Evolutionary conservation across 2,329 filamentous ascomycete genomes (phyloP), one percentile per base, ranked within the genome.

Genomic region (Cladosporium sp.): DNA sequence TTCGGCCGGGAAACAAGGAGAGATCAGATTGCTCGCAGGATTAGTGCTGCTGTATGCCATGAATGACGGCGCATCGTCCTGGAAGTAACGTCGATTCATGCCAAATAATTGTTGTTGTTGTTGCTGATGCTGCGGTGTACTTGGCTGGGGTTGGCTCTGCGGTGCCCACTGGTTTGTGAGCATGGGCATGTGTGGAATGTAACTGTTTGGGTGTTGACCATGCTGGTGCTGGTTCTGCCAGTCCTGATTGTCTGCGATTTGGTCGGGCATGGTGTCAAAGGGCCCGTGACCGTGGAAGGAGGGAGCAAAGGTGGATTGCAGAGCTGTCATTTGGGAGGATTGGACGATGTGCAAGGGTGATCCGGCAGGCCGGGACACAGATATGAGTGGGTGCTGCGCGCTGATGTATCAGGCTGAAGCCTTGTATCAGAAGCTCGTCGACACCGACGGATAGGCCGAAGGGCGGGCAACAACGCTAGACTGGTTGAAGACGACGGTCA

Each of bases 31-130:
- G 40, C 60, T 61, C 13, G 62, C 49, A 50, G 58, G 56, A 50
- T 50, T 58, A 39, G 57, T 53, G 51, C 62, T 64, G 17, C 64
- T 47, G 15, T 61, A 61, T 12, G 64, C 52, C 52, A 64, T 62
- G 24, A 64, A 58, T 15, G 53, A 39, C 36, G 58, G 45, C n/a
- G 52, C 53, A 17, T 64, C 59, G 19, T 60, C 54, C 24, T 66
- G 64, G 57, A 67, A 68, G 57, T 68, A 64, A 37, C 62, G 59
- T n/a, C 68, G 62, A 57, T 70, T 65, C 48, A 62, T 58, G 20
- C 66, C 66, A 52, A 64, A 68, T 64, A 37, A 62, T 61, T 48
- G 61, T 58, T 35, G 65, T n/a, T n/a, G 56, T 13, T 60, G 61
- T 36, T 61, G 52, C 24, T 58, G 61, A 22, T 64, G 61, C 24